Percentiles rank a stretch among this genome's conserved stretches.
Evolutionary conservation across 179 eudicot species (phyloP).

Genomic region (Beta lomatogona): DNA sequence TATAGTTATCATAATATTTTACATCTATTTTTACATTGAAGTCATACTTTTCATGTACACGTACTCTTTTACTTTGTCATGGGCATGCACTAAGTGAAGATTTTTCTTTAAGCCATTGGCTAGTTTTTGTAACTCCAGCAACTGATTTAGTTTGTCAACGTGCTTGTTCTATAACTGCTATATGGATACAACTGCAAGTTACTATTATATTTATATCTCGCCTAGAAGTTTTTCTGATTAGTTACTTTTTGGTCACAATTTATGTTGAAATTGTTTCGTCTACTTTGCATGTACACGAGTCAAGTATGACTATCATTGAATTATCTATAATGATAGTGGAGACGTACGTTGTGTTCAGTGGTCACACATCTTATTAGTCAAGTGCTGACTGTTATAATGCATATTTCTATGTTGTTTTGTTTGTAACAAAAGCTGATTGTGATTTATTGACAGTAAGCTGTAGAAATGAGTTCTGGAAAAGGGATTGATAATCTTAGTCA

Average conservation of each 20-base stretch:
- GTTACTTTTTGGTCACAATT: not conserved
- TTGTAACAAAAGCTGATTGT: not conserved
- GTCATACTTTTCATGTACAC: not conserved
- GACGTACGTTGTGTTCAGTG: not conserved
- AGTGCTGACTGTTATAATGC: not conserved
- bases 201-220: not conserved
- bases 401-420: not conserved
- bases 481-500: conserved; percentile 38
- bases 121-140: no score
- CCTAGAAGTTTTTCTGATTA: not conserved
- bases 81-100: not conserved
- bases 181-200: not conserved
- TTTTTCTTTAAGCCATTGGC: not conserved
- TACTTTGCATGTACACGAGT: not conserved
- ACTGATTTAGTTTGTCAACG: not conserved
- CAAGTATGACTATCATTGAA: not conserved
- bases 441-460: conserved; percentile 14
- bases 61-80: not conserved
- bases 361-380: not conserved
- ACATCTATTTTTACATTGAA: no score
- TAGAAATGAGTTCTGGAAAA: conserved; percentile 33
- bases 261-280: not conserved
- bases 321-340: not conserved
- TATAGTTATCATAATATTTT: not conserved
- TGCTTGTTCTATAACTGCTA: not conserved